Evolutionary conservation across 371 early-diverging fungal species (phyloP).

Genomic region (Actinomucor elegans): DNA sequence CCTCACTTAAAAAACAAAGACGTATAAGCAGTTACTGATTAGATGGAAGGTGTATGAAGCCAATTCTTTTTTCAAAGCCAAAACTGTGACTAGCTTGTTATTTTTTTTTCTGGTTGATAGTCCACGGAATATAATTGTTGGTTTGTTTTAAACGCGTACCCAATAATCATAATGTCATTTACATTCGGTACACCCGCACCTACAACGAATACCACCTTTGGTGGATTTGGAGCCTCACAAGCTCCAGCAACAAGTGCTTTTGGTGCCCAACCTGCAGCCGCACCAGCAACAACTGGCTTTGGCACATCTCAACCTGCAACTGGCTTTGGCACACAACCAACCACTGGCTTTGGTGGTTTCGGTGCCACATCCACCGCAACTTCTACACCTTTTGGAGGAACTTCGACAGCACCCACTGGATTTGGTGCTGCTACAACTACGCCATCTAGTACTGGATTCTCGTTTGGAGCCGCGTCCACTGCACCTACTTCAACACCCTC

Average conservation of each 20-base stretch:
- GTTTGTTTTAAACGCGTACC: too few species aligned
- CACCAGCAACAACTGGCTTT: constrained; percentile 15
- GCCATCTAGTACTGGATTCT: neutral
- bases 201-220: constrained; percentile 8
- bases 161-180: constrained; percentile 16
- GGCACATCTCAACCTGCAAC: constrained; percentile 14
- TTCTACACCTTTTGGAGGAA: neutral
- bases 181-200: constrained; percentile 29
- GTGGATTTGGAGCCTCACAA: constrained; percentile 27
- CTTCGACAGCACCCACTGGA: neutral
- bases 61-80: too few species aligned
- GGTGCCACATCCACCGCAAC: constrained; percentile 17
- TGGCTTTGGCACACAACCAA: constrained; percentile 10
- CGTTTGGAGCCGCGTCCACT: constrained; percentile 1
- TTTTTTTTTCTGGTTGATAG: too few species aligned
- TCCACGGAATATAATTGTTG: too few species aligned
- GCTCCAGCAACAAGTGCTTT: constrained; percentile 14
- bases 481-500: constrained; percentile 1
- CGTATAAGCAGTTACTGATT: too few species aligned
- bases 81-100: too few species aligned
- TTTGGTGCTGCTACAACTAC: constrained; percentile 14
- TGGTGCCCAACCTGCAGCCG: constrained; percentile 14
- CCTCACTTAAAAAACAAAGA: too few species aligned
- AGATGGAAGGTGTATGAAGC: too few species aligned
- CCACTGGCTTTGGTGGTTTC: constrained; percentile 26